These are phyloP conservation scores for Eremothecium sinecaudum DNA, from an alignment of 1,139 yeast genomes.

Conservation along the genomic window DNA sequence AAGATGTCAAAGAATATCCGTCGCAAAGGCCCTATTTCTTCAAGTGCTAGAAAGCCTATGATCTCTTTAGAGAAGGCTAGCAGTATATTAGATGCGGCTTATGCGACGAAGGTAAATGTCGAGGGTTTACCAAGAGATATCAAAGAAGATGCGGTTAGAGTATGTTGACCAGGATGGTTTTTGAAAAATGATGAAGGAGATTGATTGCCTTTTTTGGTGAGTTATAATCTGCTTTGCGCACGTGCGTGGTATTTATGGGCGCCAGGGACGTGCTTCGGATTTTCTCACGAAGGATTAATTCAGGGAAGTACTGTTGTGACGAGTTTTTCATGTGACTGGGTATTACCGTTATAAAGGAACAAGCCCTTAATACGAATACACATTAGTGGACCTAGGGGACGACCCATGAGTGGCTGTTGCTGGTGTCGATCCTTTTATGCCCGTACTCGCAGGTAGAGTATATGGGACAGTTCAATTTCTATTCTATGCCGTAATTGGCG, in stretches of 20 bases:
- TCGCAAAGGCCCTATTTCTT: conserved; percentile 22
- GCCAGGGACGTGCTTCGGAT: too few species aligned
- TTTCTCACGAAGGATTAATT: too few species aligned
- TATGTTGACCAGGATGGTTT: conserved; percentile 48
- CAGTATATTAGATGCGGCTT: conserved; percentile 41
- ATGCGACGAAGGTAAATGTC: conserved; percentile 66
- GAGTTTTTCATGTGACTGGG: neutral
- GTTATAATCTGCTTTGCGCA: too few species aligned
- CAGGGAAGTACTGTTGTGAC: neutral
- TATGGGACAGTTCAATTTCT: too few species aligned
- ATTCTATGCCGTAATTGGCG: too few species aligned
- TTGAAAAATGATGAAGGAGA: too few species aligned
- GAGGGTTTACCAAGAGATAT: conserved; percentile 73
- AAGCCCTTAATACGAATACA: neutral
- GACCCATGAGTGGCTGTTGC: too few species aligned
- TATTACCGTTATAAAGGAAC: neutral
- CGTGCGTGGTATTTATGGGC: too few species aligned
- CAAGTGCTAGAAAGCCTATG: conserved; percentile 35
- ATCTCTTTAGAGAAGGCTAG: conserved; percentile 24
- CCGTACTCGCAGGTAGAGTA: too few species aligned
- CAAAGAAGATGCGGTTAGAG: conserved; percentile 69
- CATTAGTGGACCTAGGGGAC: neutral
- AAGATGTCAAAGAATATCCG: conserved; percentile 28
- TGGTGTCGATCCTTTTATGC: too few species aligned
- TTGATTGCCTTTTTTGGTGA: too few species aligned